Evolutionary conservation across 140 eudicot genomes (phyloP).

Genomic region (Cichorium intybus): DNA sequence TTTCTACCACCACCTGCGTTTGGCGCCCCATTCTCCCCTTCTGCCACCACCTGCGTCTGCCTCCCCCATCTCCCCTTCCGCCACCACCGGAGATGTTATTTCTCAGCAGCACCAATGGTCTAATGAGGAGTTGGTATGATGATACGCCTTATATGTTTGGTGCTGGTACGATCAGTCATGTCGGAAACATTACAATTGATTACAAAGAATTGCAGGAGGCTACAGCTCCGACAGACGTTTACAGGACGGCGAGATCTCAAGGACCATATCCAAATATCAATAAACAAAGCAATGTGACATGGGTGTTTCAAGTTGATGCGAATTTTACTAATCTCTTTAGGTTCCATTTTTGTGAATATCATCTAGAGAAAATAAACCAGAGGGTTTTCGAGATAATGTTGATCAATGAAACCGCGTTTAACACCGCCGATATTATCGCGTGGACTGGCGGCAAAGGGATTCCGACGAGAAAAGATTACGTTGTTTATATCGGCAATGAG

Average conservation of each 20-base stretch:
- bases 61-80: no score
- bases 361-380: slow-evolving; percentile 40
- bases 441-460: slow-evolving; percentile 36
- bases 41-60: no score
- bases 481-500: slow-evolving; percentile 31
- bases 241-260: slow-evolving; percentile 47
- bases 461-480: slow-evolving; percentile 54
- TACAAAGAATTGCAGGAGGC: slow-evolving; percentile 29
- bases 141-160: slow-evolving; percentile 64
- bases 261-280: slow-evolving; percentile 52
- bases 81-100: no score
- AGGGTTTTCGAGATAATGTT: slow-evolving; percentile 54
- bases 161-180: slow-evolving; percentile 38
- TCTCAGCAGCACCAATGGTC: no score
- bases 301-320: slow-evolving; percentile 62
- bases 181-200: slow-evolving; percentile 27
- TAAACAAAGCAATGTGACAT: slow-evolving; percentile 53
- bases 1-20: no score
- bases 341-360: slow-evolving; percentile 67
- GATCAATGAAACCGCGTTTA: slow-evolving; percentile 55
- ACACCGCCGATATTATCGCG: slow-evolving; percentile 41
- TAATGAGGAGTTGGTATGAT: slow-evolving; percentile 74
- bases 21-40: no score
- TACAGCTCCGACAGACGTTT: slow-evolving; percentile 63
- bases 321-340: slow-evolving; percentile 60